Conservation (phyloP, 2,329 filamentous ascomycete species). For the Colletotrichum destructivum region DNA sequence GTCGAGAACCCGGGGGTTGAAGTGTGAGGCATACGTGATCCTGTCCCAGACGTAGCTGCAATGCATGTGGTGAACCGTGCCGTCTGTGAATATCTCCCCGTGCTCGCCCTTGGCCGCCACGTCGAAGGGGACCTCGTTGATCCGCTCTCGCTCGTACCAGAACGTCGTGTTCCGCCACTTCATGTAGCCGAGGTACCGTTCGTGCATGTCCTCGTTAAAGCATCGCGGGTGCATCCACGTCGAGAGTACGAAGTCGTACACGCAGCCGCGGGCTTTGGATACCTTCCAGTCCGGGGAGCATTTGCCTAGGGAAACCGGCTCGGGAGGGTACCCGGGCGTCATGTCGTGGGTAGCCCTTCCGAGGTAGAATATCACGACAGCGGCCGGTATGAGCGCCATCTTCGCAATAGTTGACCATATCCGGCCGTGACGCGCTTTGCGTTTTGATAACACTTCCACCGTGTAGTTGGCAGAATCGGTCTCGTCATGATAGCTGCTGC, state of each 20-base stretch:
- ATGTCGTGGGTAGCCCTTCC: conserved; percentile 24
- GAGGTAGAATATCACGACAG: conserved; percentile 24
- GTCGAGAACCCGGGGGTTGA: conserved; percentile 28
- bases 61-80: conserved; percentile 34
- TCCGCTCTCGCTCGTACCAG: conserved; percentile 31
- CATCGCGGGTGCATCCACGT: conserved; percentile 46
- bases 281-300: conserved; percentile 42
- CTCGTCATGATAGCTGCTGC: conserved; percentile 22
- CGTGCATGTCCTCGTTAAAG: conserved; percentile 38
- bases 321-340: conserved; percentile 4
- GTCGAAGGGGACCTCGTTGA: conserved; percentile 33
- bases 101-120: conserved; percentile 31
- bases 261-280: conserved; percentile 47
- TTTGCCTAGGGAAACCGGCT: conserved; percentile 27
- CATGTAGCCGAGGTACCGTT: conserved; percentile 32
- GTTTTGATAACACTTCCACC: neutral
- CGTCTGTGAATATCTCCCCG: conserved; percentile 33
- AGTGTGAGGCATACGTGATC: conserved; percentile 35
- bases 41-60: conserved; percentile 38
- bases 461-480: conserved; percentile 19
- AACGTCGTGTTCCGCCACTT: conserved; percentile 35
- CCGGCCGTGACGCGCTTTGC: conserved; percentile 9
- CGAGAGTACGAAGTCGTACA: conserved; percentile 34
- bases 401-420: conserved; percentile 15
- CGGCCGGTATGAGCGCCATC: conserved; percentile 15